phyloP scores from a whole-genome alignment of 2,329 filamentous ascomycete species.

The Fusarium gaditjirri region DNA sequence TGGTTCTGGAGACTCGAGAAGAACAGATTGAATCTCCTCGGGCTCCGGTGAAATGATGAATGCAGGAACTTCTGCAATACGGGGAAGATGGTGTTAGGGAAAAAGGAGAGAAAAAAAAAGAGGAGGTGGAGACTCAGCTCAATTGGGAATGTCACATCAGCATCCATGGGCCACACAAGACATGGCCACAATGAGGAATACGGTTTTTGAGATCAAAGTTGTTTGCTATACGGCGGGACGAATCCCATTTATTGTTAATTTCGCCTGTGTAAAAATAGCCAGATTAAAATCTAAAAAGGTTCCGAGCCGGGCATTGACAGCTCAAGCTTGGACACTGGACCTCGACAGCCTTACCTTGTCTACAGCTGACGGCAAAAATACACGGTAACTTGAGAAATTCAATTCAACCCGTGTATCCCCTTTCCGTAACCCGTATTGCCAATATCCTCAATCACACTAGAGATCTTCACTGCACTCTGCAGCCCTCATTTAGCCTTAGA shows the following conservation, averaged over 20 bases:
- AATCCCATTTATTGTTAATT: background rate
- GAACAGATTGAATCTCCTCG: background rate
- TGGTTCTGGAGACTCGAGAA: background rate
- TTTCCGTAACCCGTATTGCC: background rate
- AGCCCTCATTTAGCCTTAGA: background rate
- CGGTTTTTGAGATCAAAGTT: background rate
- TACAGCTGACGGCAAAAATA: background rate
- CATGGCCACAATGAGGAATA: constrained; percentile 3
- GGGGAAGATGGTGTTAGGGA: background rate
- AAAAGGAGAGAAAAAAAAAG: background rate
- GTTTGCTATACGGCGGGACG: background rate
- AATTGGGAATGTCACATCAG: constrained; percentile 15
- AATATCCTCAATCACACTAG: background rate
- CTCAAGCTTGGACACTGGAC: background rate
- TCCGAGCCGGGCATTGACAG: background rate
- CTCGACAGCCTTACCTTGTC: background rate
- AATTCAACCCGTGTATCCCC: background rate
- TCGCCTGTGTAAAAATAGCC: constrained; percentile 3
- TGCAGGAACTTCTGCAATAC: constrained; percentile 3
- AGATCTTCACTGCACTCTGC: background rate
- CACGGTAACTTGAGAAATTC: background rate
- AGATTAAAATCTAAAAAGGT: background rate
- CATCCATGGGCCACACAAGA: background rate
- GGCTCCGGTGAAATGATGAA: background rate
- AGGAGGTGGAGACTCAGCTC: constrained; percentile 4